phyloP scores from a whole-genome alignment of 2,329 filamentous ascomycete genomes.

The Gnomoniopsis smithogilvyi region DNA sequence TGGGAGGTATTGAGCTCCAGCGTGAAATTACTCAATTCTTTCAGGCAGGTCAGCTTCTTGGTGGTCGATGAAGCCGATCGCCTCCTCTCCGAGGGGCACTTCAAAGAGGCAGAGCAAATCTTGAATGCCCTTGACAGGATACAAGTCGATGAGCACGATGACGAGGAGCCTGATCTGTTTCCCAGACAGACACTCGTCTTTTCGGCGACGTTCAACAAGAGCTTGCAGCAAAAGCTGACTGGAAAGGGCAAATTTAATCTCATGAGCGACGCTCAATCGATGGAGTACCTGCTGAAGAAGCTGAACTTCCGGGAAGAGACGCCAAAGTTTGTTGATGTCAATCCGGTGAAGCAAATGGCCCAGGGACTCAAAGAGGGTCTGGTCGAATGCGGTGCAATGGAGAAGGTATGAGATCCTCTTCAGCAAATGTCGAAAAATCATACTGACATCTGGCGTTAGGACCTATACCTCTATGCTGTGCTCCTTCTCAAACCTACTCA shows the following conservation, averaged over 20 bases:
- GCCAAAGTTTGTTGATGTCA: conserved; percentile 89
- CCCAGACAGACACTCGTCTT: conserved; percentile 88
- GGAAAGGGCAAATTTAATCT: conserved; percentile 69
- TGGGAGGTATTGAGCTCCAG: conserved; percentile 91
- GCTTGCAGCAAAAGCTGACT: conserved; percentile 84
- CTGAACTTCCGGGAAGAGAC: conserved; percentile 81
- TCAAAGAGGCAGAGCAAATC: conserved; percentile 91
- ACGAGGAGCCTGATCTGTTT: conserved; percentile 40
- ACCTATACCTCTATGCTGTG: conserved; percentile 88
- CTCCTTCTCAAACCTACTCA: conserved; percentile 77
- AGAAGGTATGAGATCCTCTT: conserved; percentile 61
- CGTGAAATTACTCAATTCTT: conserved; percentile 62
- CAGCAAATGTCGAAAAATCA: conserved; percentile 16
- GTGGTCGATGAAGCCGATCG: conserved; percentile 95
- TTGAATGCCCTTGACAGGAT: conserved; percentile 72
- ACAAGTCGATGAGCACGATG: conserved; percentile 57
- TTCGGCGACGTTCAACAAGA: conserved; percentile 92
- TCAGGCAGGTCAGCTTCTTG: conserved; percentile 75
- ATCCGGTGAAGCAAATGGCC: conserved; percentile 87
- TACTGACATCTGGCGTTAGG: conserved; percentile 42
- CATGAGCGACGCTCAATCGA: conserved; percentile 72
- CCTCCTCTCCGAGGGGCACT: conserved; percentile 86
- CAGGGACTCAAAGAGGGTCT: conserved; percentile 81
- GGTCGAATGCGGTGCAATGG: conserved; percentile 86
- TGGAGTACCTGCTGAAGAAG: conserved; percentile 89